phyloP scores from a whole-genome alignment of 2,329 filamentous ascomycete genomes.

The Colletotrichum higginsianum region DNA sequence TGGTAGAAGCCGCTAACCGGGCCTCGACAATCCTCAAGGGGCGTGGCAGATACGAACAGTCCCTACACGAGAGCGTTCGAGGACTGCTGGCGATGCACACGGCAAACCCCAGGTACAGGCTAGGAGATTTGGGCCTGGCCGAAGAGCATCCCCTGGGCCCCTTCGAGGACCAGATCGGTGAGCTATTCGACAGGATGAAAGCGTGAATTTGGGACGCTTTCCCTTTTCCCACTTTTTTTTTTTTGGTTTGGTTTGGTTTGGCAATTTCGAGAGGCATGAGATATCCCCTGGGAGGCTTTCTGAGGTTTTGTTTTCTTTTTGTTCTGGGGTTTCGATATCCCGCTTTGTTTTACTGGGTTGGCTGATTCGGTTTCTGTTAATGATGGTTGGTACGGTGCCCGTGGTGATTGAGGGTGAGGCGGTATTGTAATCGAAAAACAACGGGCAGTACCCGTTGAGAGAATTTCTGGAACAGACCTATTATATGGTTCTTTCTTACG shows the following conservation, averaged over 20 bases:
- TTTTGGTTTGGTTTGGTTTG: not conserved
- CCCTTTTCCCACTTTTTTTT: not conserved
- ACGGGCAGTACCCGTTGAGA: not conserved
- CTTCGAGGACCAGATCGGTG: conserved; percentile 41
- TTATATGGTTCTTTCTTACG: not conserved
- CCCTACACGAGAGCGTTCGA: conserved; percentile 41
- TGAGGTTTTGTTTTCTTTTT: not conserved
- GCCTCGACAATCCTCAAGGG: conserved; percentile 42
- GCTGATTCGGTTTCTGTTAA: not conserved
- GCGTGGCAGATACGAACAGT: conserved; percentile 42
- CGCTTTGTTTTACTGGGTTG: not conserved
- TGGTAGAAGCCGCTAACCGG: conserved; percentile 38
- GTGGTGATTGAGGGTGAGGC: too few relatives aligned
- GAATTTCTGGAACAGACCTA: not conserved
- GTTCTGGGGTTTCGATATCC: not conserved
- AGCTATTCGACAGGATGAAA: conserved; percentile 41
- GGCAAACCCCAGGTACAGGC: conserved; percentile 43
- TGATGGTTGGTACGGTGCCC: too few relatives aligned
- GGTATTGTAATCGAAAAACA: too few relatives aligned
- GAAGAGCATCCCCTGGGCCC: conserved; percentile 44
- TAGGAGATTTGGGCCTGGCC: conserved; percentile 42
- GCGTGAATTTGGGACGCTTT: not conserved
- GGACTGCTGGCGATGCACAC: conserved; percentile 46
- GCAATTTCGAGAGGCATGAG: conserved; percentile 1
- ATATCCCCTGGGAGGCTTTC: conserved; percentile 14